phyloP scores from a whole-genome alignment of 805 yeast species.

The Sugiyamaella boreocaroliniensis region DNA sequence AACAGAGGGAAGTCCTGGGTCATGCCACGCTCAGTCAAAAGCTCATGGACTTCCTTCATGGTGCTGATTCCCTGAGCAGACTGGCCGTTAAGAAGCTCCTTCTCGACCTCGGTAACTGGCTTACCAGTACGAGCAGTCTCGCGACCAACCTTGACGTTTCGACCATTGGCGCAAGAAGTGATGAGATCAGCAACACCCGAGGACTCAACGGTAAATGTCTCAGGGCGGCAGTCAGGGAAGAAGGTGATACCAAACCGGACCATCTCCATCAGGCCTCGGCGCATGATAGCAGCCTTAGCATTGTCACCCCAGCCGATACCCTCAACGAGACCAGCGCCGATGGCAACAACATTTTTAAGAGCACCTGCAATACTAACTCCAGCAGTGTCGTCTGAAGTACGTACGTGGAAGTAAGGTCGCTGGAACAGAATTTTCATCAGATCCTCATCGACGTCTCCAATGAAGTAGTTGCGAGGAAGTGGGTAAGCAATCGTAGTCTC shows the following conservation, averaged over 20 bases:
- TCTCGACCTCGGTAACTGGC: slow-evolving; percentile 75
- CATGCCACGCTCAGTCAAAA: slow-evolving; percentile 49
- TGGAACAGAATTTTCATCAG: slow-evolving; percentile 82
- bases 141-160: slow-evolving; percentile 88
- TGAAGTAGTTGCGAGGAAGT: slow-evolving; percentile 58
- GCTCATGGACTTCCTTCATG: slow-evolving; percentile 82
- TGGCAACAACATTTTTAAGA: slow-evolving; percentile 89
- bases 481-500: slow-evolving; percentile 95
- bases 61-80: slow-evolving; percentile 95
- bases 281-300: slow-evolving; percentile 95
- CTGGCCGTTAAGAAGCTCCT: slow-evolving; percentile 84
- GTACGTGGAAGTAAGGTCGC: slow-evolving; percentile 96
- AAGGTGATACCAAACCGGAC: slow-evolving; percentile 77
- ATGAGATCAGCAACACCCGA: slow-evolving; percentile 98
- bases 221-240: slow-evolving; percentile 65
- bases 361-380: slow-evolving; percentile 98
- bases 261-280: slow-evolving; percentile 89
- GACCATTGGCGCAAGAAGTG: slow-evolving; percentile 96
- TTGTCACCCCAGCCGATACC: slow-evolving; percentile 99
- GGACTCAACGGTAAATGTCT: slow-evolving; percentile 85
- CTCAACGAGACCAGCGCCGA: slow-evolving; percentile 95
- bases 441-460: slow-evolving; percentile 67
- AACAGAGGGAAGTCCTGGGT: slow-evolving; percentile 74
- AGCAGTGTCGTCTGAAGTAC: slow-evolving; percentile 85
- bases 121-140: slow-evolving; percentile 72